These are phyloP conservation scores for Neocatenulostroma microsporum DNA, from an alignment of 2,329 filamentous ascomycete genomes.

Conservation along the genomic window DNA sequence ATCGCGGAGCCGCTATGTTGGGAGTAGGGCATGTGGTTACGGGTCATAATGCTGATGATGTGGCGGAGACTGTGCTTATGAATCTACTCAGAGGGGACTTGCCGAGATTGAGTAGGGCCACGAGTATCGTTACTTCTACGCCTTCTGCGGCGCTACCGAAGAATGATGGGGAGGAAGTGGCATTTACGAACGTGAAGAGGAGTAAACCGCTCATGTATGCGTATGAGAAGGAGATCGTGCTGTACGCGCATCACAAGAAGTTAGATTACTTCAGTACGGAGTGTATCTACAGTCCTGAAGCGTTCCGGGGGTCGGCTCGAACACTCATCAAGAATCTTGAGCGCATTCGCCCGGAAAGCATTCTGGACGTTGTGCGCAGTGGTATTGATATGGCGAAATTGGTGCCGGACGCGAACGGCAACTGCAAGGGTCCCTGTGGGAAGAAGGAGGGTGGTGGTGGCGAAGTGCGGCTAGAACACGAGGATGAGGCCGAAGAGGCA, in stretches of 20 bases:
- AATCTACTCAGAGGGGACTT: constrained; percentile 87
- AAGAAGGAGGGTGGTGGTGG: constrained; percentile 27
- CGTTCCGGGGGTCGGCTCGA: constrained; percentile 85
- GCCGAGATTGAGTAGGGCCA: constrained; percentile 76
- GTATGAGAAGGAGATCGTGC: constrained; percentile 97
- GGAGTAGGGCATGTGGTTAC: constrained; percentile 91
- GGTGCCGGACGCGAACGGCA: constrained; percentile 52
- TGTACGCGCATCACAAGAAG: constrained; percentile 95
- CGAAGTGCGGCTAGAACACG: constrained; percentile 14
- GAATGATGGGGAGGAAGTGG: constrained; percentile 35
- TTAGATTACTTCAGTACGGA: constrained; percentile 98
- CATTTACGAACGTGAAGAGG: constrained; percentile 76
- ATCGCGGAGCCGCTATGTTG: constrained; percentile 80
- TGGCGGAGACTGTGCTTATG: constrained; percentile 97
- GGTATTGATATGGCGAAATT: constrained; percentile 92
- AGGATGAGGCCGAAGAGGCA: constrained; percentile 35
- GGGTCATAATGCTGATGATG: constrained; percentile 94
- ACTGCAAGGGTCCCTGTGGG: constrained; percentile 43
- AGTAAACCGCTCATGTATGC: constrained; percentile 97
- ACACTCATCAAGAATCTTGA: constrained; percentile 93
- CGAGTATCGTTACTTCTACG: constrained; percentile 70
- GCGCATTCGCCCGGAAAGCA: constrained; percentile 84
- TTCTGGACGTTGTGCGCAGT: constrained; percentile 87
- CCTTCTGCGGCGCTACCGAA: constrained; percentile 29
- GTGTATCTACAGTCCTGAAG: constrained; percentile 96